Conservation (phyloP, 306 rosid species). For the Mucuna pruriens region DNA sequence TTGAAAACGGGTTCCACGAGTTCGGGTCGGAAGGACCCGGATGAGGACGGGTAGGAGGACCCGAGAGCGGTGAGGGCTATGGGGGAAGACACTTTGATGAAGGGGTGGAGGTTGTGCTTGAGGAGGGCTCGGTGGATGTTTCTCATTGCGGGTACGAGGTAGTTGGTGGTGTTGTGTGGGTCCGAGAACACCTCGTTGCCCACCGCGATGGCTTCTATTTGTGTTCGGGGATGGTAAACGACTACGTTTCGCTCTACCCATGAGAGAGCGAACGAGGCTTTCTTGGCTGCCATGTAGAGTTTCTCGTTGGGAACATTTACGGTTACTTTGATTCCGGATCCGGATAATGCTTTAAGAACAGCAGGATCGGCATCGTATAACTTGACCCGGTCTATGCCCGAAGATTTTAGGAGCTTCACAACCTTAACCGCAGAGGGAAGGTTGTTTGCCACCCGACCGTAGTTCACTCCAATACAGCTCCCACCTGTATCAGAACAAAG, state of each 20-base stretch:
- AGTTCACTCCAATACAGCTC: constrained; percentile 79
- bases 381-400: constrained; percentile 64
- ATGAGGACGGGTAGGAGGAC: background rate
- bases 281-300: background rate
- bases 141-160: background rate
- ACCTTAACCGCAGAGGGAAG: constrained; percentile 75
- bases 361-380: constrained; percentile 80
- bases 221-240: constrained; percentile 22
- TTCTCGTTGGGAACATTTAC: constrained; percentile 50
- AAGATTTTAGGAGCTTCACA: constrained; percentile 65
- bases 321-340: constrained; percentile 71
- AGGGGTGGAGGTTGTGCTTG: background rate
- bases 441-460: constrained; percentile 76
- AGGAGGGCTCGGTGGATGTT: background rate
- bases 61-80: background rate
- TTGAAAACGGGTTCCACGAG: background rate
- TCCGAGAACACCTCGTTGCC: constrained; percentile 31
- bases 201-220: constrained; percentile 28
- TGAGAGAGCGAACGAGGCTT: constrained; percentile 23
- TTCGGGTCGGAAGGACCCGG: background rate
- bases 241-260: constrained; percentile 21
- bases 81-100: background rate
- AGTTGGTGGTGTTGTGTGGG: background rate
- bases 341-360: constrained; percentile 65
- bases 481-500: constrained; percentile 55